phyloP scores from a whole-genome alignment of 371 early-diverging fungal genomes.

The Rhizopus sp. region DNA sequence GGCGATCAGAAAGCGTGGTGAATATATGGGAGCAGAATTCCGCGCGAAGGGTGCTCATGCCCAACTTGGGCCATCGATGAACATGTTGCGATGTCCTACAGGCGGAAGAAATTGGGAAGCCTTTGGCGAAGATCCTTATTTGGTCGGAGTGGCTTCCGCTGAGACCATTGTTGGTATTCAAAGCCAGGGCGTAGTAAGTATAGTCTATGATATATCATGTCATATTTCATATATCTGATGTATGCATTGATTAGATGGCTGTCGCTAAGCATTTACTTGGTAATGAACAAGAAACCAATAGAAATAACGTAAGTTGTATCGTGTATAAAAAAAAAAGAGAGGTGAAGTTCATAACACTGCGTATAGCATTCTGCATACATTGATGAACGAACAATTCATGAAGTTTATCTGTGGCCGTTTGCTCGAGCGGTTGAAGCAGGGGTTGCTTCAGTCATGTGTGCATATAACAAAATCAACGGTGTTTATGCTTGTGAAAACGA shows the following conservation, averaged over 20 bases:
- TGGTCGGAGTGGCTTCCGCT: constrained; percentile 45
- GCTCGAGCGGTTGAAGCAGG: constrained; percentile 53
- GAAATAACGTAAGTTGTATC: not conserved
- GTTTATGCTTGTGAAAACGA: constrained; percentile 55
- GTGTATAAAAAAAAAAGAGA: not conserved
- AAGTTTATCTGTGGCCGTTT: constrained; percentile 63
- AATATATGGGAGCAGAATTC: constrained; percentile 59
- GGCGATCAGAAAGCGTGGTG: constrained; percentile 51
- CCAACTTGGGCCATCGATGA: constrained; percentile 55
- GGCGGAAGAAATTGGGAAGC: constrained; percentile 67
- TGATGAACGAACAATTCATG: constrained; percentile 60
- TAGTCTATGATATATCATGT: not conserved
- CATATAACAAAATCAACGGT: constrained; percentile 56
- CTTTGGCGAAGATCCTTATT: constrained; percentile 65
- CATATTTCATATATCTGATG: not conserved
- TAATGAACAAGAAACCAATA: constrained; percentile 55
- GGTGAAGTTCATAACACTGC: not conserved
- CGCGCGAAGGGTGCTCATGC: constrained; percentile 53
- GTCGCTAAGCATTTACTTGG: constrained; percentile 57
- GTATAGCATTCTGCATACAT: constrained; percentile 34
- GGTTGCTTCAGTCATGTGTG: constrained; percentile 59
- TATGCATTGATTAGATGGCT: constrained; percentile 33
- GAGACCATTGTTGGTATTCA: constrained; percentile 47
- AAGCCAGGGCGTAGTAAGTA: constrained; percentile 43
- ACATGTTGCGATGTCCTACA: constrained; percentile 48